Percentiles rank a stretch among this genome's conserved stretches.
Evolutionary conservation across 805 yeast genomes (phyloP).

Genomic region (Ogataea wickerhamii): DNA sequence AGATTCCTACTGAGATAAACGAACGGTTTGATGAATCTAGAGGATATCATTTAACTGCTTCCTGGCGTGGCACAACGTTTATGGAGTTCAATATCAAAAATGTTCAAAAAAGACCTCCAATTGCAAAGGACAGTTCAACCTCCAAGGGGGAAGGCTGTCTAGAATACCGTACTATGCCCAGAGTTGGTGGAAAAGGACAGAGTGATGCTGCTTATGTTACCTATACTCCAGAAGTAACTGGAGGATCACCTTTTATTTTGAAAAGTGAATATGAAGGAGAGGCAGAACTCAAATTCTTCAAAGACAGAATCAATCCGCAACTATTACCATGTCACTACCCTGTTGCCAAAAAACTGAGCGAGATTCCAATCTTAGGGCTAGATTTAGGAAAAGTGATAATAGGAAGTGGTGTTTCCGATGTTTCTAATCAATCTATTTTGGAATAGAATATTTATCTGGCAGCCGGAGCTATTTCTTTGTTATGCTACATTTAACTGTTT

Average conservation of each 20-base stretch:
- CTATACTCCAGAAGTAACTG: slow-evolving; percentile 7
- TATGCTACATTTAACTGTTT: too few relatives aligned
- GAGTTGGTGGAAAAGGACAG: slow-evolving; percentile 9
- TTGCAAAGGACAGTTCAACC: background rate
- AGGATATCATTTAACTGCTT: slow-evolving; percentile 8
- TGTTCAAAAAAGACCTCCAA: slow-evolving; percentile 2
- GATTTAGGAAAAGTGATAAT: slow-evolving; percentile 5
- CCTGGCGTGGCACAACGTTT: slow-evolving; percentile 11
- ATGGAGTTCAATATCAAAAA: slow-evolving; percentile 8
- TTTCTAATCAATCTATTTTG: slow-evolving; percentile 7
- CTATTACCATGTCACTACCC: slow-evolving; percentile 11
- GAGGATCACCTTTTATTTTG: slow-evolving; percentile 8
- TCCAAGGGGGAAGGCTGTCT: slow-evolving; percentile 5
- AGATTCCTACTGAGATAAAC: slow-evolving; percentile 6
- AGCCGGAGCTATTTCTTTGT: too few relatives aligned
- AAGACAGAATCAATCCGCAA: slow-evolving; percentile 7
- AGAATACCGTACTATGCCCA: slow-evolving; percentile 8
- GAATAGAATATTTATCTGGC: slow-evolving; percentile 1
- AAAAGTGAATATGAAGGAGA: slow-evolving; percentile 7
- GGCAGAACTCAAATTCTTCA: slow-evolving; percentile 7
- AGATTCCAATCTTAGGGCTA: slow-evolving; percentile 8
- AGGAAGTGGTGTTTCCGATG: slow-evolving; percentile 9
- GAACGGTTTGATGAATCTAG: slow-evolving; percentile 7
- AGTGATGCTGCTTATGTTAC: slow-evolving; percentile 8
- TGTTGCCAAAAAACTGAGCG: slow-evolving; percentile 8